Evolutionary conservation across 129 eudicot genomes (phyloP), one percentile per base, ranked within the genome.

Genomic region (Cynara cardunculus): DNA sequence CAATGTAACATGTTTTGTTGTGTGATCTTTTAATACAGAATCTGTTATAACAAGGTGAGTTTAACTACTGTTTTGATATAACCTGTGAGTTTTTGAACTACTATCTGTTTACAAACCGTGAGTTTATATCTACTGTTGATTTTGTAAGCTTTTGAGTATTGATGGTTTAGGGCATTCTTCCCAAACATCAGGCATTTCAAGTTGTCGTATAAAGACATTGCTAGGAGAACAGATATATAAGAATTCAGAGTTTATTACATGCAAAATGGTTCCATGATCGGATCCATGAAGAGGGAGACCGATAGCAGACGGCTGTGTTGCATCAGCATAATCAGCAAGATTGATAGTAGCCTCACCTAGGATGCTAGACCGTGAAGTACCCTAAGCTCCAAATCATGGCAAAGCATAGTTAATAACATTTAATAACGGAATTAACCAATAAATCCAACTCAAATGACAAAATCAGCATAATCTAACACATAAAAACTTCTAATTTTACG

Each of bases 291-390:
- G 99, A 14, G 98, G 97, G 78, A 92, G 81, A 79, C 89, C 75
- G 76, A 88, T 81, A 74, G 80, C 73, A 69, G 95, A 84, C 39
- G 99, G 99, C 79, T 89, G 92, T 44, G 84, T 78, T 28, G 99
- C 98, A 92, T 92, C 97, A 1, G 90, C 97, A 84, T 92, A 96
- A 79, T 96, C 99, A 31, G 99, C 97, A 87, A 96, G 97, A 79
- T 96, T 89, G 65, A 96, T 91, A 1, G 78, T 85, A 84, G 99
- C 98, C 86, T 96, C 99, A 70, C 99, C 99, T 19, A 96, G 97
- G 69, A 83, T 84, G 87, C 97, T 91, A 85, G 98, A 84, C 69
- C 97, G 86, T 76, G 99, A 90, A 69, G 99, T 74, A 88, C 99
- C 99, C 99, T 95, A 85, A 22, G 78, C 35, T 22, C 72, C 77